These are phyloP conservation scores for Circinella umbellata DNA, from an alignment of 371 early-diverging fungal genomes.

Conservation along the genomic window DNA sequence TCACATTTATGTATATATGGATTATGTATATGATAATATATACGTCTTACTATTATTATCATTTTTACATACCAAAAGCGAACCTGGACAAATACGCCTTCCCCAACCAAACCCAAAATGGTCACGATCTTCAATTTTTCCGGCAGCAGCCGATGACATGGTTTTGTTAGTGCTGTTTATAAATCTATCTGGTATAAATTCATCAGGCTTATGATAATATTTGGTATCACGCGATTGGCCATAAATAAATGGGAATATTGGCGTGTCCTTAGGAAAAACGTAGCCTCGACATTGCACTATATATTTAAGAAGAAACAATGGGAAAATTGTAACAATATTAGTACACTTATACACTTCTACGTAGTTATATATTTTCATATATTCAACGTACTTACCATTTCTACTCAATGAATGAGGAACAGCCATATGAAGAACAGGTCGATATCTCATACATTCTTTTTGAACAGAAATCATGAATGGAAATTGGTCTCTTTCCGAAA, in stretches of 20 bases:
- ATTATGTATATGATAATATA: no score
- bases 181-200: constrained; percentile 28
- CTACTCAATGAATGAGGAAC: constrained; percentile 30
- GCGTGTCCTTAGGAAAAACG: constrained; percentile 4
- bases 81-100: constrained; percentile 19
- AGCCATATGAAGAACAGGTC: constrained; percentile 22
- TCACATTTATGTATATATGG: no score
- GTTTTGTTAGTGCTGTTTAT: constrained; percentile 4
- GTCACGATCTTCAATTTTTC: constrained; percentile 20
- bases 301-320: background rate
- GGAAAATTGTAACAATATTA: background rate
- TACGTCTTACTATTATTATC: background rate
- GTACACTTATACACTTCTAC: no score
- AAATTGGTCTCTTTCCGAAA: background rate
- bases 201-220: constrained; percentile 14
- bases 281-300: constrained; percentile 16
- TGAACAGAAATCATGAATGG: constrained; percentile 18
- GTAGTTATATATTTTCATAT: no score
- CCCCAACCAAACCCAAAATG: constrained; percentile 19
- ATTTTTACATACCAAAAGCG: constrained; percentile 21
- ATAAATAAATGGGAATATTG: background rate
- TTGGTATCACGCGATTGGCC: constrained; percentile 1
- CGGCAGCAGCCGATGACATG: constrained; percentile 14
- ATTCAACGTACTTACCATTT: constrained; percentile 27
- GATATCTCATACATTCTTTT: constrained; percentile 34